Evolutionary conservation across 306 rosid genomes (phyloP), one percentile per base, ranked within the genome.

Genomic region (Nissolia schottii): DNA sequence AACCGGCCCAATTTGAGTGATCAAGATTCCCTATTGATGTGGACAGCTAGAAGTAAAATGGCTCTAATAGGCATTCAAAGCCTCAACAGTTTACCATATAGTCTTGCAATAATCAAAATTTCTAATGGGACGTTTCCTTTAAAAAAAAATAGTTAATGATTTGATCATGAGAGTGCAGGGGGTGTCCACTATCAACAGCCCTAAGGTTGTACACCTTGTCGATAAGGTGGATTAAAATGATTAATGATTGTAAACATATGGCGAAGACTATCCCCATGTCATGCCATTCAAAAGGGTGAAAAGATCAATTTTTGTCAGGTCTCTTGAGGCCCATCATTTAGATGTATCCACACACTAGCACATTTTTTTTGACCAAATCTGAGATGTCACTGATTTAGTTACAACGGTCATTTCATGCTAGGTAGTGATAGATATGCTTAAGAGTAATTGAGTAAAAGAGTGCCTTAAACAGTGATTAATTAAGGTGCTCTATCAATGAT

Each of bases 61-160:
- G 43, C 67, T 76, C 61, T 32, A 50, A 23, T 20, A 8, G 25
- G 63, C 48, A 31, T 49, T 49, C 24, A 45, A n/a, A 49, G 22
- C 18, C 48, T 50, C 19, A 61, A 14, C 61, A 15, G 19, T 68
- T 64, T 38, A 40, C 73, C 79, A n/a, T 46, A 22, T 66, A 40
- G 45, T 53, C 61, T 35, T 32, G 63, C 70, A 67, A 67, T 76
- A 67, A 76, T 67, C 53, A 46, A 67, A 35, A 58, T 15, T 76
- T 60, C 29, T 45, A 58, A 76, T 67, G 75, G 75, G 63, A n/a
- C n/a, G n/a, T 24, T 76, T 41, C 75, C 55, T 76, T 66, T 76
- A 13, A 50, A 50, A 19, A 3, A 3, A 62, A 20, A 19, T 12
- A 37, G 55, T 31, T 11, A 46, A 76, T 57, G 62, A 57, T 64